Conservation (phyloP, 495 filamentous ascomycete genomes). For the Penicillium odoratum region DNA sequence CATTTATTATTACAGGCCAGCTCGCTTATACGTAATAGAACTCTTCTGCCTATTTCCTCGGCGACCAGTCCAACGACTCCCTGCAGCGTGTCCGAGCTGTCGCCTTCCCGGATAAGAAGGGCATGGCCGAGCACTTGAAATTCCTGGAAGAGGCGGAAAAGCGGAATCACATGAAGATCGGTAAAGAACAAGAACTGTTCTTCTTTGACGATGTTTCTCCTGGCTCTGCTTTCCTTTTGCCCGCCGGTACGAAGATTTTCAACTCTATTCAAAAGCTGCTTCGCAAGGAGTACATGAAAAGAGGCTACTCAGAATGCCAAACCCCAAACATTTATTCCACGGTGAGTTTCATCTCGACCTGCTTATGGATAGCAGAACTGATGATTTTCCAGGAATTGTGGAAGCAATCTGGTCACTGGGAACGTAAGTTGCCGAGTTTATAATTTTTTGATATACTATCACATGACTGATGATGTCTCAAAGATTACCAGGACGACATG, state of each 20-base stretch:
- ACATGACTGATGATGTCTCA: too few species aligned
- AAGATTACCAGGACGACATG: constrained; percentile 78
- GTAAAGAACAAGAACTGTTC: constrained; percentile 92
- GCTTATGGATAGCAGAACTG: too few species aligned
- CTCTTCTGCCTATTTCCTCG: constrained; percentile 94
- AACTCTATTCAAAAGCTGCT: constrained; percentile 82
- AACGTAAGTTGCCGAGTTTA: constrained; percentile 30
- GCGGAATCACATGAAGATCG: constrained; percentile 88
- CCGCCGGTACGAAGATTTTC: constrained; percentile 87
- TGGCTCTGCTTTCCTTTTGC: constrained; percentile 91
- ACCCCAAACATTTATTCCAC: constrained; percentile 84
- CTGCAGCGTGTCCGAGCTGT: constrained; percentile 95
- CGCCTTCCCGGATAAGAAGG: constrained; percentile 96
- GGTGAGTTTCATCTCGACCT: too few species aligned
- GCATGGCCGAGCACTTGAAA: constrained; percentile 83
- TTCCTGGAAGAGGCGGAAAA: constrained; percentile 95
- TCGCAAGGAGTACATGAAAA: constrained; percentile 84
- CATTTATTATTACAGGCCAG: too few species aligned
- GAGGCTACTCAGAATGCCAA: constrained; percentile 92
- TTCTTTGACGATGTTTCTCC: constrained; percentile 93
- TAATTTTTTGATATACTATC: too few species aligned
- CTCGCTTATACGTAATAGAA: constrained; percentile 50
- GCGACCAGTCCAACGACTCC: constrained; percentile 88
- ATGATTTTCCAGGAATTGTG: constrained; percentile 40
- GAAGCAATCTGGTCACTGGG: constrained; percentile 94